Base-by-base conservation (phyloP, 2,329 filamentous ascomycete species). In the Akanthomyces dipterigenus region DNA sequence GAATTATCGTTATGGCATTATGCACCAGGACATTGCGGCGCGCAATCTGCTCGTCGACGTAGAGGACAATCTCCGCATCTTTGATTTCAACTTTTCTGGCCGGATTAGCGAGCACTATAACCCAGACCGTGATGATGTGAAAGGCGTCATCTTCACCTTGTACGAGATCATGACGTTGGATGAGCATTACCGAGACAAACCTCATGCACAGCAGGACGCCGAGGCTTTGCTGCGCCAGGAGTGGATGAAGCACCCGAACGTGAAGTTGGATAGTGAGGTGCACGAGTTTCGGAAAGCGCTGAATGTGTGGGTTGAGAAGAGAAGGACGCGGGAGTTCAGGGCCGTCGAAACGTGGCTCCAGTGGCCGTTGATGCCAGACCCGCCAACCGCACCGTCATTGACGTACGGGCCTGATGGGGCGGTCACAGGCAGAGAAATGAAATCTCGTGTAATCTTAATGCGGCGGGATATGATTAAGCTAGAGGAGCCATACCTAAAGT, bases 1-100 rank as follows among this genome's bases (percentile, higher is more conserved):
- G 28, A 78, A 78, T 48, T 67, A 78, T 12, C 55, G 66, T 24
- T 63, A 71, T 31, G 72, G 73, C 24, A 73, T 78, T 48, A 62
- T 69, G 24, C 76, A 78, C 62, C 70, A 76, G 62, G 75, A 77
- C 42, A 69, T 78, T 40, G 71, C 71, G 14, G 67, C 73, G n/a
- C 70, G 72, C 42, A 78, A 79, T 55, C 68, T 78, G 5, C 45
- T 77, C 0, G 59, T 78, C 49, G 63, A 77, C 55, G 65, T 68
- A 0, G 36, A 55, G 12, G 70, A 77, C 51, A 65, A 66, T 11
- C 56, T 78, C 12, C 63, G 71, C 60, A 60, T 77, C 8, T 75
- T 77, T 60, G 74, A 77, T 66, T 76, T 77, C 38, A 71, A 74
- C 62, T 70, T 58, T 49, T 62, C 67, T 0, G 66, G 63, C 40